These are phyloP conservation scores for Fusarium vanettenii DNA, from an alignment of 2,329 filamentous ascomycete genomes.

Conservation along the genomic window DNA sequence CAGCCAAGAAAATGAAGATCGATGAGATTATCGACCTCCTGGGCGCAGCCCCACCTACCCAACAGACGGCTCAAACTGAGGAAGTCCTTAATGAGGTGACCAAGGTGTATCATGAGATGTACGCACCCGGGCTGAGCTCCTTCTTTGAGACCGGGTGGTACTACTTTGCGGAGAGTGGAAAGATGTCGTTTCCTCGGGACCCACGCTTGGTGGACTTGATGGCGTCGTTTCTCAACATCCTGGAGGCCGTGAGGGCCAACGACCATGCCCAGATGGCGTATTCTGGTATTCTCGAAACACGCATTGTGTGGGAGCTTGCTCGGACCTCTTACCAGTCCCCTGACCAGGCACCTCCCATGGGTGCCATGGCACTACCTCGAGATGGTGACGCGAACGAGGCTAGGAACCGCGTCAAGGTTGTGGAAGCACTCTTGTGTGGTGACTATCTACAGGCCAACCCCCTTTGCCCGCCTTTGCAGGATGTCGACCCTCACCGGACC, in stretches of 20 bases:
- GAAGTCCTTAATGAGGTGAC: slow-evolving; percentile 74
- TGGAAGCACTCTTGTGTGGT: slow-evolving; percentile 82
- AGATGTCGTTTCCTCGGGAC: slow-evolving; percentile 62
- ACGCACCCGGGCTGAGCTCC: slow-evolving; percentile 77
- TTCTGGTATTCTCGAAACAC: slow-evolving; percentile 66
- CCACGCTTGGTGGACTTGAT: slow-evolving; percentile 73
- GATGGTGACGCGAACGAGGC: slow-evolving; percentile 73
- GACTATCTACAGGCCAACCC: slow-evolving; percentile 71
- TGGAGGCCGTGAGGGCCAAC: slow-evolving; percentile 61
- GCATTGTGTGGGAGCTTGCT: slow-evolving; percentile 70
- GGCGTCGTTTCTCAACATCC: slow-evolving; percentile 70
- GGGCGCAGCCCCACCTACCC: slow-evolving; percentile 68
- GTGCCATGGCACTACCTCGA: slow-evolving; percentile 53
- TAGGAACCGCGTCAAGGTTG: slow-evolving; percentile 76
- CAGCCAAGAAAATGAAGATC: slow-evolving; percentile 71
- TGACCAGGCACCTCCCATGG: slow-evolving; percentile 47
- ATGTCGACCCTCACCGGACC: slow-evolving; percentile 64
- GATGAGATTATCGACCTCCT: slow-evolving; percentile 76
- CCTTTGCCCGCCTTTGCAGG: slow-evolving; percentile 61
- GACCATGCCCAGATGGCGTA: slow-evolving; percentile 65
- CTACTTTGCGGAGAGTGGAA: slow-evolving; percentile 59
- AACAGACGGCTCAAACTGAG: slow-evolving; percentile 63
- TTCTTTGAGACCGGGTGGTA: slow-evolving; percentile 91
- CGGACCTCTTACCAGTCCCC: slow-evolving; percentile 58
- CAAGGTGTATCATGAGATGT: slow-evolving; percentile 79